Evolutionary conservation across 495 filamentous ascomycete genomes (phyloP), one percentile per base, ranked within the genome.

Genomic region (Neurospora sp.): DNA sequence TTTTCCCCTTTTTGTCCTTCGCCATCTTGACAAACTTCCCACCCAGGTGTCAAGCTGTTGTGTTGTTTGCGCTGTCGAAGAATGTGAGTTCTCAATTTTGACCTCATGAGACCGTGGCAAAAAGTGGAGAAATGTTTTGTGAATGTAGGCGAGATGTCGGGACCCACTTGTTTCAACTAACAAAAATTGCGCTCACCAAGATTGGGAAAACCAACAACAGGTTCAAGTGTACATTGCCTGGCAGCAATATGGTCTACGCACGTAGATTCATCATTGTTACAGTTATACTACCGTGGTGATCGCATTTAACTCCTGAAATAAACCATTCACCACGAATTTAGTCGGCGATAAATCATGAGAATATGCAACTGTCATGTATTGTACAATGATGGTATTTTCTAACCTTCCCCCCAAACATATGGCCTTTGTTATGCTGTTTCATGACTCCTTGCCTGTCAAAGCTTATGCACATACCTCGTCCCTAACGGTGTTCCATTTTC

Each of bases 1-100:
- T 79, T 74, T 91, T 91, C 35, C 78, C 76, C 77, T 89, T 89
- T 72, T 89, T 89, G 72, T 90, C 88, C 79, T 90, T 91, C 20
- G 82, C 85, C 86, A 88, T 88, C 16, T 48, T 75, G 72, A 38
- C 27, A 48, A 68, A 70, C 35, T 70, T 39, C 22, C 61, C 22
- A 27, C 53, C 27, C 27, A 27, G 22, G 27, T 16, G 7, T 18
- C 31, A 31, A 65, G 12, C 39, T 40, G 69, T 35, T 40, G 40
- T 4, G n/a, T 61, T 42, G 71, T 31, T 65, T 65, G 27, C 27
- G 5, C 18, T 68, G 70, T 71, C 20, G 44, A 68, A 22, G 27
- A 35, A 16, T n/a, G 20, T 14, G 38, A 69, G 35, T 40, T 3
- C 38, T 53, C 40, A 69, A 68, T n/a, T 27, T 45, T 39, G 70